Base-by-base conservation (phyloP, 257 asterid species). In the Gynochthodes officinalis region DNA sequence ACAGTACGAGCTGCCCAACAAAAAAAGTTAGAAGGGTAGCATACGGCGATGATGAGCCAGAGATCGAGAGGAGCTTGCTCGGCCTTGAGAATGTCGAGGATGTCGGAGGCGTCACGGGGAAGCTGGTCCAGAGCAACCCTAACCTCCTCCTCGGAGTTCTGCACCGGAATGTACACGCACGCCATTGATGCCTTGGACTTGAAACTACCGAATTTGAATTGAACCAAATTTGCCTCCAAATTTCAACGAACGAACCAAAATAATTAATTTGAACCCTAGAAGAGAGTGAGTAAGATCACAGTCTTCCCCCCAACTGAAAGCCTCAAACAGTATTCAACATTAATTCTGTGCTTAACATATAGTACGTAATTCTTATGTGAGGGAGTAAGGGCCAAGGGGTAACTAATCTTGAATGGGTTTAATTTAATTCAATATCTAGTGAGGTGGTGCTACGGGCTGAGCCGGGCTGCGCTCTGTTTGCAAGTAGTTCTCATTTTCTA, bases 51-150 rank as follows among this genome's bases (percentile, higher is more conserved):
- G 33, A 92, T 90, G 50, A 95, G 96, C 99, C 99, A 92, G 68
- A 95, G 95, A 80, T 95, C 92, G 37, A 95, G 96, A 35, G 99
- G 97, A 67, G 99, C 99, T 89, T 95, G 99, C 80, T 95, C 99
- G 63, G 99, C 99, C 84, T 92, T 95, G 69, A 95, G 97, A 74
- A 95, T 95, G 78, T 95, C 97, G 75, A 95, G 90, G 67, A 95
- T 91, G 82, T 95, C 99, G 30, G 98, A 90, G 76, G 99, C 98
- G 48, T 95, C 99, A 61, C 99, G 91, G 21, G 99, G 98, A 15
- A 95, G 95, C 76, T 95, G 98, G 84, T 95, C 99, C 78, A 95
- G 90, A 61, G 83, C 92, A 50, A 95, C 99, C 67, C 98, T 82
- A 50, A 92, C 99, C 82, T 95, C 99, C 87, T 90, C 99, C 79